Conservation (phyloP, 768 basidiomycete species). For the Suillus sp. region DNA sequence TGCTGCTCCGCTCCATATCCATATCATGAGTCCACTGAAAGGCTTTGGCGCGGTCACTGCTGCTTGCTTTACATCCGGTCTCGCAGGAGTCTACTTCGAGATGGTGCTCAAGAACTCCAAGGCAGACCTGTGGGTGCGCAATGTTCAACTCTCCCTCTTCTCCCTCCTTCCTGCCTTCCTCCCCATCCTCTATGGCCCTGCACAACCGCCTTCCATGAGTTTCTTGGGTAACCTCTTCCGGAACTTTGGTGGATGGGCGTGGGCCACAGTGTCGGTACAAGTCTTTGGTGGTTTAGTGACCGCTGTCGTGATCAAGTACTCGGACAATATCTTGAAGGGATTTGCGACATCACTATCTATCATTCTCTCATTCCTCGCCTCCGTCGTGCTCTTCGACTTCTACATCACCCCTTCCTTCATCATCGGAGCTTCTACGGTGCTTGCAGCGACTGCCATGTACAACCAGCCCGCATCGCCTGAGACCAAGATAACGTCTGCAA, state of each 20-base stretch:
- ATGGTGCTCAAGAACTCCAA: slow-evolving; percentile 86
- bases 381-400: slow-evolving; percentile 90
- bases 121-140: slow-evolving; percentile 88
- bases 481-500: slow-evolving; percentile 33
- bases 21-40: slow-evolving; percentile 79
- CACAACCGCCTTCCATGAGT: slow-evolving; percentile 45
- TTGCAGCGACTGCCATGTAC: slow-evolving; percentile 93
- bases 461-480: slow-evolving; percentile 65
- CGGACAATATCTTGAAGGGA: slow-evolving; percentile 95
- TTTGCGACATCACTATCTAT: slow-evolving; percentile 96
- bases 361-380: slow-evolving; percentile 92
- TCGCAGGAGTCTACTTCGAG: slow-evolving; percentile 93
- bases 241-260: slow-evolving; percentile 93
- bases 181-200: slow-evolving; percentile 66
- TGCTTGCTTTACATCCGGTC: slow-evolving; percentile 87
- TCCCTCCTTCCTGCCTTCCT: slow-evolving; percentile 87
- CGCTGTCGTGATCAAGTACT: slow-evolving; percentile 95
- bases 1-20: slow-evolving; percentile 55
- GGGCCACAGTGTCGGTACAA: slow-evolving; percentile 88
- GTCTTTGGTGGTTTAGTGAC: slow-evolving; percentile 93
- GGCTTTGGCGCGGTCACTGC: slow-evolving; percentile 83
- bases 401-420: slow-evolving; percentile 85
- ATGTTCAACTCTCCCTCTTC: slow-evolving; percentile 87
- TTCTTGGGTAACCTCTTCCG: slow-evolving; percentile 66
- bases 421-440: slow-evolving; percentile 82